phyloP scores from a whole-genome alignment of 116 monocot species.

The Posidonia oceanica region DNA sequence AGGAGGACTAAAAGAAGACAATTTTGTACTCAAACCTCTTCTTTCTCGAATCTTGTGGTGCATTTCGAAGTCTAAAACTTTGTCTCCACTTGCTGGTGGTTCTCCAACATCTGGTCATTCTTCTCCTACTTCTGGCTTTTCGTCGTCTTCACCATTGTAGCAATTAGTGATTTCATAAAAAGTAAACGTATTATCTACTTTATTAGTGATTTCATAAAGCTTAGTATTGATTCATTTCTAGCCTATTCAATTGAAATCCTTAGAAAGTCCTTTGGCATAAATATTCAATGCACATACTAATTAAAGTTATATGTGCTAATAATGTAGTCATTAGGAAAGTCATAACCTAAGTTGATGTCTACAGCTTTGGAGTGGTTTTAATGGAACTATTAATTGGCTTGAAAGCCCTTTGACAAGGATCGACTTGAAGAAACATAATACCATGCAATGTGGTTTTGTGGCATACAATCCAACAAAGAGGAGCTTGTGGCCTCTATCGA shows the following conservation, averaged over 20 bases:
- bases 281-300: too few relatives aligned
- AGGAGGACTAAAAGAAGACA: too few relatives aligned
- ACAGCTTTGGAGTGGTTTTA: conserved; percentile 30
- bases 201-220: too few relatives aligned
- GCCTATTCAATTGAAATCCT: too few relatives aligned
- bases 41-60: too few relatives aligned
- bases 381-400: conserved; percentile 39
- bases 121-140: background rate
- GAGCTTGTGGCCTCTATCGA: conserved; percentile 21
- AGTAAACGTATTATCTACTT: too few relatives aligned
- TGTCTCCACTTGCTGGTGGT: background rate
- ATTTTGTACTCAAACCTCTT: too few relatives aligned
- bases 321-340: conserved; percentile 26
- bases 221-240: too few relatives aligned
- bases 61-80: background rate
- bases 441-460: conserved; percentile 16
- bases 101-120: background rate
- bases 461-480: conserved; percentile 10
- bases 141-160: background rate
- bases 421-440: conserved; percentile 21
- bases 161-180: too few relatives aligned
- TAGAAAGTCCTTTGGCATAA: too few relatives aligned
- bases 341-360: conserved; percentile 32
- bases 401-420: conserved; percentile 18
- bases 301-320: too few relatives aligned